phyloP scores from a whole-genome alignment of 371 early-diverging fungal species.

The Syncephalastrum sp. region DNA sequence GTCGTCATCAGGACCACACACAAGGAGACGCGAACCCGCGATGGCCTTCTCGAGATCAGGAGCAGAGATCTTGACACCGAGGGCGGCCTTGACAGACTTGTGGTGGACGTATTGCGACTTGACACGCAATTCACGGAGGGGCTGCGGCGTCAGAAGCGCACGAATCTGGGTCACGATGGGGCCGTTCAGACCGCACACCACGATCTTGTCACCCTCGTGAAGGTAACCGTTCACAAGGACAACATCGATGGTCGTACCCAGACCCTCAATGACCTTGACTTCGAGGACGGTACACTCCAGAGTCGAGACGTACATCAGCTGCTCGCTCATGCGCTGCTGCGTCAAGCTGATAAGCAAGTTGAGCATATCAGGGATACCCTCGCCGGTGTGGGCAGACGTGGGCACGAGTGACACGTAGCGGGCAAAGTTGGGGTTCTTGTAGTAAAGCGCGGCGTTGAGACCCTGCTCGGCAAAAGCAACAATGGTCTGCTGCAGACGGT shows the following conservation, averaged over 20 bases:
- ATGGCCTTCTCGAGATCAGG: slow-evolving; percentile 97
- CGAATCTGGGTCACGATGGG: slow-evolving; percentile 96
- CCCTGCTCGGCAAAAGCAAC: slow-evolving; percentile 97
- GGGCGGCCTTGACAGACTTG: slow-evolving; percentile 96
- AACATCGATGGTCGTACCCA: slow-evolving; percentile 99
- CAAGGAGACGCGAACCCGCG: slow-evolving; percentile 97
- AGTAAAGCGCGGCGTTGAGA: slow-evolving; percentile 94
- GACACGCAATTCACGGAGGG: slow-evolving; percentile 97
- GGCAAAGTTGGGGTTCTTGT: slow-evolving; percentile 95
- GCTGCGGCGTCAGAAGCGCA: slow-evolving; percentile 98
- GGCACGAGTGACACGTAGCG: slow-evolving; percentile 98
- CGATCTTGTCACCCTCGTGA: slow-evolving; percentile 97
- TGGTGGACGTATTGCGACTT: slow-evolving; percentile 97
- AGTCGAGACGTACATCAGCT: slow-evolving; percentile 95
- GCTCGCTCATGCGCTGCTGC: slow-evolving; percentile 93
- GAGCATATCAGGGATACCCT: slow-evolving; percentile 99
- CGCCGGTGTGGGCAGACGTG: slow-evolving; percentile 99
- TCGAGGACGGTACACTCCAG: slow-evolving; percentile 99
- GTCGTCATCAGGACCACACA: slow-evolving; percentile 94
- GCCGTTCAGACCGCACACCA: slow-evolving; percentile 96
- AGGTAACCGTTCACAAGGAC: slow-evolving; percentile 98
- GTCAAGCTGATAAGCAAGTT: slow-evolving; percentile 92
- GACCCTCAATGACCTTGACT: slow-evolving; percentile 99
- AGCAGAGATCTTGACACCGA: slow-evolving; percentile 98
- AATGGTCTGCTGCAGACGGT: slow-evolving; percentile 80